Base-by-base conservation (phyloP, 371 early-diverging fungal genomes). In the Mucor racemosus region DNA sequence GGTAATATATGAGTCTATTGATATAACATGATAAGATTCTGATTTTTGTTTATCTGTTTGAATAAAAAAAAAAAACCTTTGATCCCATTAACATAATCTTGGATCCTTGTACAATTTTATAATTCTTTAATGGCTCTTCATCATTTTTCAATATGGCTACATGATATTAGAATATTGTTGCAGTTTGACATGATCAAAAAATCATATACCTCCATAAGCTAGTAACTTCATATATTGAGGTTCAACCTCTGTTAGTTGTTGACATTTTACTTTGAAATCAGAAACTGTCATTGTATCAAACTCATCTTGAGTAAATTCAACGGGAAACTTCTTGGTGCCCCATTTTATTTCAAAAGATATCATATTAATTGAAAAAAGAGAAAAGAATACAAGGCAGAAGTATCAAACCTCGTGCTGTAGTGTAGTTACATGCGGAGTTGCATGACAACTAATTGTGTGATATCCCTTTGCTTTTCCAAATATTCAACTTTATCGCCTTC, bases 51-150 rank as follows among this genome's bases (percentile, higher is more conserved):
- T 17, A 9, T 8, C 7, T 60, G 34, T 1, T 55, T 36, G 33
- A 7, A 7, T 19, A 26, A 26, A 26, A 3, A 26, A 26, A 26
- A 26, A 26, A 26, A 58, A 67, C 67, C 61, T 63, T 68, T 31
- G 64, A 64, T 7, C 68, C 68, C 68, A 68, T 68, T n/a, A 68
- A 21, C 54, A 68, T 63, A 5, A 68, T 15, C 34, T 68, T 68
- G 9, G 68, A 64, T 15, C 68, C 68, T 26, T 57, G 38, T 26
- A 26, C 17, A 39, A 68, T 54, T 44, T 68, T 68, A 35, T 64
- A 64, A 9, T 68, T 38, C 17, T 64, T 68, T n/a, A 68, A 34
- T 10, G 42, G 15, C n/a, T 58, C 48, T 13, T 21, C 15, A 5
- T 64, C 68, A 13, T 68, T 48, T 44, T 68, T 68, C 41, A 68